Conservation (phyloP, 495 filamentous ascomycete genomes). For the Stereocaulon alpinum region DNA sequence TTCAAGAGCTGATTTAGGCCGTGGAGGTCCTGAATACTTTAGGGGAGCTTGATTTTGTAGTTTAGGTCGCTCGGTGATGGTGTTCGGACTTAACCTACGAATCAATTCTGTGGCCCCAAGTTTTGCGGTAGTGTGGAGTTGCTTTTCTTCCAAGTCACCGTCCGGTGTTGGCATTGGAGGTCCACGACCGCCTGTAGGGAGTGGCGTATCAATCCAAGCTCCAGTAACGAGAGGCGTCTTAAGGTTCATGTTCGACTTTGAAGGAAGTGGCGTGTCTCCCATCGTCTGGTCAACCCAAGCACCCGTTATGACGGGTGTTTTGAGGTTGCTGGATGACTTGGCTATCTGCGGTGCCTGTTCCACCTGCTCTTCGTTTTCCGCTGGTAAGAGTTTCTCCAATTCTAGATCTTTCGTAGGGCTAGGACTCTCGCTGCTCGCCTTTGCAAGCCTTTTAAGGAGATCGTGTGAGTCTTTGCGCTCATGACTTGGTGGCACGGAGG, state of each 20-base stretch:
- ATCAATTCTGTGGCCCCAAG: constrained; percentile 18
- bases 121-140: constrained; percentile 3
- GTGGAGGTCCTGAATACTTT: constrained; percentile 28
- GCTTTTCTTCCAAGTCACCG: constrained; percentile 15
- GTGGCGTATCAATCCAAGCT: constrained; percentile 44
- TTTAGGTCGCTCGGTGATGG: constrained; percentile 8
- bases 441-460: constrained; percentile 52
- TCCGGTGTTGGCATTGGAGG: constrained; percentile 13
- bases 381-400: neutral
- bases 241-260: constrained; percentile 11
- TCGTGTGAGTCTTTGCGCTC: constrained; percentile 52
- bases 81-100: constrained; percentile 19
- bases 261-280: constrained; percentile 11
- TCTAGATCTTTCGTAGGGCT: constrained; percentile 15
- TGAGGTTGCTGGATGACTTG: constrained; percentile 16
- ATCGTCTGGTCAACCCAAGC: constrained; percentile 37
- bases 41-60: constrained; percentile 13
- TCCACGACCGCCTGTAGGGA: constrained; percentile 30
- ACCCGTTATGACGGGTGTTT: constrained; percentile 37
- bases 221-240: constrained; percentile 43
- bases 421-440: constrained; percentile 41
- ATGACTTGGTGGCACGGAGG: constrained; percentile 28
- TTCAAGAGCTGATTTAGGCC: constrained; percentile 41
- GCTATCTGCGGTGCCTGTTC: constrained; percentile 9
- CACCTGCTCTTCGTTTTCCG: neutral